These are phyloP conservation scores for Podila clonocystis DNA, from an alignment of 192 early-diverging fungal genomes.

Conservation along the genomic window DNA sequence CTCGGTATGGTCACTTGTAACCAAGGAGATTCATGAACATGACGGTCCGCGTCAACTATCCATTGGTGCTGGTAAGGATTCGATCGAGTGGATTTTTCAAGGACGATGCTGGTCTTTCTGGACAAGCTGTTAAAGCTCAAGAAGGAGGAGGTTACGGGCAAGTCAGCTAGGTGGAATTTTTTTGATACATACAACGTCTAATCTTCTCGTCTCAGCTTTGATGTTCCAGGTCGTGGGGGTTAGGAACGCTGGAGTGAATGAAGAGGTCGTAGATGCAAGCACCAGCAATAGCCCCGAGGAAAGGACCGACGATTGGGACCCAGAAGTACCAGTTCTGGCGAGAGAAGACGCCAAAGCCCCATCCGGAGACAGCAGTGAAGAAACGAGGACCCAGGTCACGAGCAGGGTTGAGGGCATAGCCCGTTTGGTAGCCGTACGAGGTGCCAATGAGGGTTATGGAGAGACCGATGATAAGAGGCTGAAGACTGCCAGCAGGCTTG, in stretches of 20 bases:
- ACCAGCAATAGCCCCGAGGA: slow-evolving; percentile 63
- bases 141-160: too few species aligned
- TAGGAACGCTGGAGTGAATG: slow-evolving; percentile 31
- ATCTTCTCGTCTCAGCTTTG: too few species aligned
- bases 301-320: slow-evolving; percentile 74
- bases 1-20: too few species aligned
- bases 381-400: slow-evolving; percentile 83
- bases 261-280: slow-evolving; percentile 44
- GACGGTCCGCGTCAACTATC: too few species aligned
- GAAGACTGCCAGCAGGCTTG: slow-evolving; percentile 61
- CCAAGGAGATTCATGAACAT: too few species aligned
- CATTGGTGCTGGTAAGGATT: too few species aligned
- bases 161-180: too few species aligned
- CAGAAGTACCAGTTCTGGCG: slow-evolving; percentile 73
- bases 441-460: slow-evolving; percentile 68
- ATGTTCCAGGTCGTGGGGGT: slow-evolving; percentile 15
- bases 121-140: too few species aligned
- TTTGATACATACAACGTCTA: too few species aligned
- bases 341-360: slow-evolving; percentile 72
- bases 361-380: slow-evolving; percentile 74
- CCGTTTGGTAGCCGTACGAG: slow-evolving; percentile 72
- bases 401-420: slow-evolving; percentile 80
- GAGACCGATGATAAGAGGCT: slow-evolving; percentile 69
- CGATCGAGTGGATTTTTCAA: too few species aligned
- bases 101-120: too few species aligned